Evolutionary conservation across 768 basidiomycete species (phyloP).

Genomic region (Mycena albidolilacea): DNA sequence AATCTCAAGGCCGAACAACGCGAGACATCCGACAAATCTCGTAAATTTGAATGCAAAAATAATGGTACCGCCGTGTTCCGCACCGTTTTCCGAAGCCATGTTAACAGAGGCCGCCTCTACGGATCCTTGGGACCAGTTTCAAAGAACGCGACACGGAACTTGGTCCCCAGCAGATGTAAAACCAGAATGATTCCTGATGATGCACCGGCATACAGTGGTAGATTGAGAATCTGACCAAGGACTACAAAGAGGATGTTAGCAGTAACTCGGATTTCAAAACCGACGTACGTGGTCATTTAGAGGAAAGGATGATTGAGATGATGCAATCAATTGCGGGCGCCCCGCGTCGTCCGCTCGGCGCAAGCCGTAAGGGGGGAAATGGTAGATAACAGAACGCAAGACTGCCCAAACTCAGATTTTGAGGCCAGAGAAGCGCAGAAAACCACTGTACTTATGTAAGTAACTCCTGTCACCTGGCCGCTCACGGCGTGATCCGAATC

Average conservation of each 20-base stretch:
- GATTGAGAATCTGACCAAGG: conserved; percentile 18
- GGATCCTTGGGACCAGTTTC: not conserved
- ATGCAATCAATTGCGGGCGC: not conserved
- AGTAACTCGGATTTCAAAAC: not conserved
- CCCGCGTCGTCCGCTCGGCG: too few relatives aligned
- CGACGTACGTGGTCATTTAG: not conserved
- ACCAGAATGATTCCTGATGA: conserved; percentile 7
- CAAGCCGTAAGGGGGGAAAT: too few relatives aligned
- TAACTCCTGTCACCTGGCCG: too few relatives aligned
- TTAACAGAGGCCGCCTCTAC: too few relatives aligned
- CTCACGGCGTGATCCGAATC: too few relatives aligned
- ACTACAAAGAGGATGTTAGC: not conserved
- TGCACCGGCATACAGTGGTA: conserved; percentile 15
- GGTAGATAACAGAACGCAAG: too few relatives aligned
- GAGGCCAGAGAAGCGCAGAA: too few relatives aligned
- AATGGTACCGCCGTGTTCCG: conserved; percentile 39
- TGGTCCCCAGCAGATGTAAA: conserved; percentile 1
- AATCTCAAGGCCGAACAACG: conserved; percentile 40
- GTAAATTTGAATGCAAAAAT: conserved; percentile 44
- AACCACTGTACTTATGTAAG: too few relatives aligned
- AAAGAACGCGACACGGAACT: conserved; percentile 11
- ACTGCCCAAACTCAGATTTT: too few relatives aligned
- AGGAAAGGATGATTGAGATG: not conserved
- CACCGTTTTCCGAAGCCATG: conserved; percentile 21
- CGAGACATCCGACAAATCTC: conserved; percentile 41